phyloP scores from a whole-genome alignment of 805 yeast species.

The Candida ortonii region DNA sequence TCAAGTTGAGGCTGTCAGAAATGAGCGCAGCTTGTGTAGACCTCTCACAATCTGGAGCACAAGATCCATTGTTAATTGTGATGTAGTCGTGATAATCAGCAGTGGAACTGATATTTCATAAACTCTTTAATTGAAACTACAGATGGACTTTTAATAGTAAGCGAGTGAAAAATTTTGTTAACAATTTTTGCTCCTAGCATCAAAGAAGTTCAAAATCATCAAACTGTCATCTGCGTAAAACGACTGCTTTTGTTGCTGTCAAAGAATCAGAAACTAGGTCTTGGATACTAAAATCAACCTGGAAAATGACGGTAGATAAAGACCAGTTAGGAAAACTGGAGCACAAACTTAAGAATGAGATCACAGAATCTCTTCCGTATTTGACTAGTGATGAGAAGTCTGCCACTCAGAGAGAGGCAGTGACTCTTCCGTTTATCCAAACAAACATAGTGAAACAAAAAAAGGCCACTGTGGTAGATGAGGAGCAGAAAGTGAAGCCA shows the following conservation, averaged over 20 bases:
- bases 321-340: constrained; percentile 18
- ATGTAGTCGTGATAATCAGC: too few species aligned
- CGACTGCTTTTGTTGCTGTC: too few species aligned
- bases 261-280: too few species aligned
- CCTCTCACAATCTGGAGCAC: constrained; percentile 1
- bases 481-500: constrained; percentile 36
- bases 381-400: constrained; percentile 73
- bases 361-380: constrained; percentile 56
- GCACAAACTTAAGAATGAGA: constrained; percentile 39
- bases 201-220: too few species aligned
- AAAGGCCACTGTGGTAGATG: neutral
- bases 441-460: constrained; percentile 18
- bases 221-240: too few species aligned
- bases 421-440: too few species aligned
- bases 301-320: constrained; percentile 8
- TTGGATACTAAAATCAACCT: neutral
- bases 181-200: too few species aligned
- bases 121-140: too few species aligned
- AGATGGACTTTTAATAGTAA: too few species aligned
- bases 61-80: too few species aligned
- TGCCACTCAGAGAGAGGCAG: constrained; percentile 42
- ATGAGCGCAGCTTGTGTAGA: neutral
- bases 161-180: constrained; percentile 3
- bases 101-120: too few species aligned
- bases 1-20: neutral